phyloP scores from a whole-genome alignment of 805 yeast genomes.

The Schwanniomyces polymorphus region DNA sequence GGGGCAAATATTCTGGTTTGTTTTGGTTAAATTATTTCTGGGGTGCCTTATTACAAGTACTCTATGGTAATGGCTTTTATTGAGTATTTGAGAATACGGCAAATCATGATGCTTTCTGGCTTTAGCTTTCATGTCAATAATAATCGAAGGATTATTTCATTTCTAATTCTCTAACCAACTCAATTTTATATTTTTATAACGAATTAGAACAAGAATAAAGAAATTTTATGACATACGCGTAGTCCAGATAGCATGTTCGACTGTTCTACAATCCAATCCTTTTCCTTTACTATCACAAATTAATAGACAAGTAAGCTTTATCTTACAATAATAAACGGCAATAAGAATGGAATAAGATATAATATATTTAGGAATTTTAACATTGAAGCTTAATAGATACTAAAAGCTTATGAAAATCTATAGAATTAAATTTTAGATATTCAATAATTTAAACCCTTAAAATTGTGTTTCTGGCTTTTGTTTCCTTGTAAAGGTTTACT shows the following conservation, averaged over 20 bases:
- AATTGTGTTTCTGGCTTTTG: neutral
- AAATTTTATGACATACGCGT: neutral
- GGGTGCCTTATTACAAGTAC: neutral
- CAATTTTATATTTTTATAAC: neutral
- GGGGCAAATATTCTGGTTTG: neutral
- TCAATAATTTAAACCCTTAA: too few species aligned
- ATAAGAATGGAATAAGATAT: too few species aligned
- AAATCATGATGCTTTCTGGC: neutral
- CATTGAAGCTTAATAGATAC: too few species aligned
- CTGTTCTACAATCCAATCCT: neutral
- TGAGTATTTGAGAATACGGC: neutral
- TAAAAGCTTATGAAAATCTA: too few species aligned
- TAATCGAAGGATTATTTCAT: neutral
- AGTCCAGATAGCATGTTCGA: neutral
- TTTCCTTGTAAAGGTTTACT: constrained; percentile 16
- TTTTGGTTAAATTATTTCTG: neutral
- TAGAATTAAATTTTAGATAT: too few species aligned
- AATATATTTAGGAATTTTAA: too few species aligned
- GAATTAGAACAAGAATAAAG: neutral
- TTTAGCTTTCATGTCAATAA: neutral
- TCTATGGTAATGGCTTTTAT: neutral
- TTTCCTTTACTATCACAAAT: neutral
- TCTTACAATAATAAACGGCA: too few species aligned
- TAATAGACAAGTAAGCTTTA: neutral
- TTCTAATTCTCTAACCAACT: neutral